A percentile compares a stretch with the other conserved stretches of the same genome.
Conservation (phyloP, 2,329 filamentous ascomycete genomes). For the Taxawa tesnikishii region DNA sequence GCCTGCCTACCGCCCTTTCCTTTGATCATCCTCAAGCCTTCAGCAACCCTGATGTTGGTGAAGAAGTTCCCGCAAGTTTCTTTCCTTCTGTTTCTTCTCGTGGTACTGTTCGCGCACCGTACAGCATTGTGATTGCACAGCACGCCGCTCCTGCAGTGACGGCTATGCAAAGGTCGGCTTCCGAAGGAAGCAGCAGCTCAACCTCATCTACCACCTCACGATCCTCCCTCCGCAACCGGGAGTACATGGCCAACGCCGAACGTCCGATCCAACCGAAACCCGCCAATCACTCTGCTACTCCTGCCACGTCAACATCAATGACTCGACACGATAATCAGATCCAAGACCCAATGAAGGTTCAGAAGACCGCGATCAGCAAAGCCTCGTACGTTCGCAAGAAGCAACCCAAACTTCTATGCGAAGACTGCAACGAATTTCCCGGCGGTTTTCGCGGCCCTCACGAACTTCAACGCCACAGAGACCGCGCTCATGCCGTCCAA, state of each 20-base stretch:
- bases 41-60: not conserved
- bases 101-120: no score
- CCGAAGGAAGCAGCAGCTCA: not conserved
- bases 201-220: not conserved
- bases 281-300: not conserved
- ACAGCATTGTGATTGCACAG: not conserved
- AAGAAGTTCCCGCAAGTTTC: not conserved
- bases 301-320: not conserved
- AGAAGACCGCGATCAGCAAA: not conserved
- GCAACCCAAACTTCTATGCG: constrained; percentile 45
- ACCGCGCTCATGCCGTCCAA: constrained; percentile 51
- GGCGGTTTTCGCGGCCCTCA: constrained; percentile 79
- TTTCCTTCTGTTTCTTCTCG: not conserved
- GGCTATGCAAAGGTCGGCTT: not conserved
- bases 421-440: constrained; percentile 56
- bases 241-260: not conserved
- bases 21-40: not conserved
- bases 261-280: not conserved
- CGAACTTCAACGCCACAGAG: constrained; percentile 45
- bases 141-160: not conserved
- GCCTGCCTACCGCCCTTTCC: not conserved
- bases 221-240: not conserved
- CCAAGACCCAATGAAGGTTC: not conserved
- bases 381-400: not conserved
- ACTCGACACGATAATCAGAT: no score